Percentiles rank a stretch among this genome's conserved stretches.
Conservation (phyloP, 2,329 filamentous ascomycete genomes). For the Hansfordia pulvinata region DNA sequence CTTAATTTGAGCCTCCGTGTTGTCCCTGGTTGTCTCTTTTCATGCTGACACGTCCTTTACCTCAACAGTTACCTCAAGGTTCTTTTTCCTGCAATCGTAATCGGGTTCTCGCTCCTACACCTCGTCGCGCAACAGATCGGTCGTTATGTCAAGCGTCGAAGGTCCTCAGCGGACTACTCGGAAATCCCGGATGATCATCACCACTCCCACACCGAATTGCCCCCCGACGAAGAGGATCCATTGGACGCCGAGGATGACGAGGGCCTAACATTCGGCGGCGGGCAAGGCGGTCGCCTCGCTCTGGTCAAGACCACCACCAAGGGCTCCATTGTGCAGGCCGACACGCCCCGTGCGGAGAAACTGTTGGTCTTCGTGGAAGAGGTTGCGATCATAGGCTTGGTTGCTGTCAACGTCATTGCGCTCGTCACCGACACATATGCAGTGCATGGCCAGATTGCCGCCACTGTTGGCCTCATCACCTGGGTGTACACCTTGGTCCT, state of each 20-base stretch:
- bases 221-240: constrained; percentile 30
- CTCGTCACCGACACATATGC: constrained; percentile 48
- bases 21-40: constrained; percentile 1
- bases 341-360: constrained; percentile 62
- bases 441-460: constrained; percentile 40
- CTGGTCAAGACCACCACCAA: constrained; percentile 47
- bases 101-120: constrained; percentile 55
- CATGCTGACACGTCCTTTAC: constrained; percentile 4
- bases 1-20: too few species aligned
- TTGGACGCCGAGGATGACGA: constrained; percentile 48
- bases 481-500: constrained; percentile 76
- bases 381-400: constrained; percentile 55
- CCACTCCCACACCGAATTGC: constrained; percentile 42
- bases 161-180: constrained; percentile 43
- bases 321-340: constrained; percentile 55
- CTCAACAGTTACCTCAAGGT: constrained; percentile 59
- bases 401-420: constrained; percentile 54
- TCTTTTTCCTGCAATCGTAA: constrained; percentile 61
- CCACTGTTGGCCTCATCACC: constrained; percentile 52
- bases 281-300: constrained; percentile 37
- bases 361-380: constrained; percentile 62
- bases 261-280: constrained; percentile 33
- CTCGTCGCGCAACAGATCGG: constrained; percentile 45
- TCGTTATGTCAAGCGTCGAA: constrained; percentile 37
- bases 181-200: constrained; percentile 30